A percentile compares a stretch with the other conserved stretches of the same genome.
These are phyloP conservation scores for Pseudisothecium myosuroides DNA, from an alignment of 225 moss, liverwort and hornwort species.

Conservation along the genomic window DNA sequence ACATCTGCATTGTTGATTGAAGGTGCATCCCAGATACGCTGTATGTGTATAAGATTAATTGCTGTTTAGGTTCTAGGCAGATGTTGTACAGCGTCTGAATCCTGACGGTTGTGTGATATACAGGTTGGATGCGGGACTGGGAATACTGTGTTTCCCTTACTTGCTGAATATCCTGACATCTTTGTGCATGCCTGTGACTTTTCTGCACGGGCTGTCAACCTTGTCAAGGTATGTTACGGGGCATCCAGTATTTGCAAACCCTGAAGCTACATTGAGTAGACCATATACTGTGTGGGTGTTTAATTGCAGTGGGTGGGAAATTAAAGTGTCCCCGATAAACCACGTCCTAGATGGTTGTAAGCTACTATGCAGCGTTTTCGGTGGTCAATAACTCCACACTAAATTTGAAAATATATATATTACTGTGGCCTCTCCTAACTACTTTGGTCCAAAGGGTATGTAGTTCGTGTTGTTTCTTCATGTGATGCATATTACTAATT, in stretches of 20 bases:
- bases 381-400: not conserved
- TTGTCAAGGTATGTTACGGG: slow-evolving; percentile 58
- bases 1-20: not conserved
- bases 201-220: slow-evolving; percentile 75
- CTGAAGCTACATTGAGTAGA: not conserved
- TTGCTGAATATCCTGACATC: slow-evolving; percentile 57
- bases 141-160: slow-evolving; percentile 78
- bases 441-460: not conserved
- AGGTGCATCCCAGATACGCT: not conserved
- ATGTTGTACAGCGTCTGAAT: not conserved
- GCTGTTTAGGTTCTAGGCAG: not conserved
- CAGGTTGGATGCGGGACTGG: slow-evolving; percentile 97
- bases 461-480: not conserved
- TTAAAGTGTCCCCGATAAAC: not conserved
- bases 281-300: not conserved
- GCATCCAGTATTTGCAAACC: not conserved
- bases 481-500: not conserved
- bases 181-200: slow-evolving; percentile 95
- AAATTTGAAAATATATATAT: not conserved
- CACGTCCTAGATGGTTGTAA: not conserved
- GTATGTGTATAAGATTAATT: not conserved
- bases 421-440: not conserved
- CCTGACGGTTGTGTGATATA: slow-evolving; percentile 6
- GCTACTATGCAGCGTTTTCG: not conserved
- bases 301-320: not conserved